Conservation (phyloP, 2,329 filamentous ascomycete species). For the Thelonectria olida region DNA sequence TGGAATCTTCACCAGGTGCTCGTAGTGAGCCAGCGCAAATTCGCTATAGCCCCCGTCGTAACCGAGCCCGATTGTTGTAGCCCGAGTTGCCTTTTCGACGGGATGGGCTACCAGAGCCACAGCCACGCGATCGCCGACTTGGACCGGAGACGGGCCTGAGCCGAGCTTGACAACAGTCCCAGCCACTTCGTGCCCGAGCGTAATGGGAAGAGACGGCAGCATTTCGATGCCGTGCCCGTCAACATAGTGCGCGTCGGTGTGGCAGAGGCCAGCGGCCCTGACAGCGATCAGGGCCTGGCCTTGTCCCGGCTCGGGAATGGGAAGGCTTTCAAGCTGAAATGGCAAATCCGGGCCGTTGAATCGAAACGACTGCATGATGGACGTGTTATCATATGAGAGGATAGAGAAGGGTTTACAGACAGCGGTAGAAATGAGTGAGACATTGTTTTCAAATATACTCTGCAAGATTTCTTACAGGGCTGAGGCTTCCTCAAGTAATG, state of each 20-base stretch:
- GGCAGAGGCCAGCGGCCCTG: constrained; percentile 21
- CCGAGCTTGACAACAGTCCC: constrained; percentile 19
- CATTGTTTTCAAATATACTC: not conserved
- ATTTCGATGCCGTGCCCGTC: constrained; percentile 14
- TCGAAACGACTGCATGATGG: constrained; percentile 22
- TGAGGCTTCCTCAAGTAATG: not conserved
- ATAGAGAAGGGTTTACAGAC: not conserved
- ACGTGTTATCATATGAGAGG: not conserved
- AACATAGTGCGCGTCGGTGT: constrained; percentile 19
- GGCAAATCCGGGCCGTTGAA: not conserved
- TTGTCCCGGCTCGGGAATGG: constrained; percentile 13
- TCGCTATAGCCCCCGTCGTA: constrained; percentile 10
- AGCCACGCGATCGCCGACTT: constrained; percentile 17
- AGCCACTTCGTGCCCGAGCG: constrained; percentile 20
- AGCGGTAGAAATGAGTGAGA: not conserved
- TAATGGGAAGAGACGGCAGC: constrained; percentile 12
- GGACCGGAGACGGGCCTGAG: constrained; percentile 6
- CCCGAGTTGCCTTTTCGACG: constrained; percentile 5
- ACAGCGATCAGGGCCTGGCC: constrained; percentile 19
- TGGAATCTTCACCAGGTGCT: constrained; percentile 18
- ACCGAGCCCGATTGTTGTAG: constrained; percentile 6
- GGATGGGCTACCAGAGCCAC: constrained; percentile 20
- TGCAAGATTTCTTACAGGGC: not conserved
- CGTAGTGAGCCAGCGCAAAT: constrained; percentile 3
- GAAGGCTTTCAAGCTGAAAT: constrained; percentile 8